Base-by-base conservation (phyloP, 805 yeast species). In the Candida argentea region DNA sequence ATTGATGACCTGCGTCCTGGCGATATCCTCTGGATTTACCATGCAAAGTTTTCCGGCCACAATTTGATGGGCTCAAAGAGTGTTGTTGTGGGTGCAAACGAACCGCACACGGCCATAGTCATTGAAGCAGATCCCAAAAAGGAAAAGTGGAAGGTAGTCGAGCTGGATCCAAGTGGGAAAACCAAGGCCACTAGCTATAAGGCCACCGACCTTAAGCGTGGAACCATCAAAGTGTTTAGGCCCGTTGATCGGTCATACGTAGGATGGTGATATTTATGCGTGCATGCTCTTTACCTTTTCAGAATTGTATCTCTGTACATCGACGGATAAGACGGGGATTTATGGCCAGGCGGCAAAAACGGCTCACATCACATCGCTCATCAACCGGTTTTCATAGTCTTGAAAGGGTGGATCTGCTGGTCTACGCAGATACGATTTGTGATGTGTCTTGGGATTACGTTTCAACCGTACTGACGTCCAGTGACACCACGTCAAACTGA, bases 181-280 rank as follows among this genome's bases (percentile, higher is more conserved):
- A 63, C 80, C 22, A 68, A 60, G 33, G 69, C 67, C 32, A 76
- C 73, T 24, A 67, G 80, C 24, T 81, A 79, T 49, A 74, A 73
- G 42, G 49, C 87, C 3, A 59, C 70, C 2, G 93, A 84, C 34
- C 66, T 89, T 70, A 76, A 71, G 46, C 61, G 73, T 33, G 98
- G 98, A 4, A 75, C 73, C 41, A 57, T 89, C 8, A 69, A 82
- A 37, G 82, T 87, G 4, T 91, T 76, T 54, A 71, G 97, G 45
- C 71, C 73, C 5, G 78, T 86, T 18, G 83, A 82, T 8, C 70
- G 84, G 35, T 74, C 70, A 20, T 76, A 67, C 43, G 69, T 85
- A 23, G 79, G 76, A 4, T 86, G 95, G 95, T 72, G 37, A 34
- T n/a, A n/a, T n/a, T n/a, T n/a, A n/a, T n/a, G n/a, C n/a, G n/a